phyloP scores from a whole-genome alignment of 2,329 filamentous ascomycete genomes.

The Purpureocillium takamizusanense region DNA sequence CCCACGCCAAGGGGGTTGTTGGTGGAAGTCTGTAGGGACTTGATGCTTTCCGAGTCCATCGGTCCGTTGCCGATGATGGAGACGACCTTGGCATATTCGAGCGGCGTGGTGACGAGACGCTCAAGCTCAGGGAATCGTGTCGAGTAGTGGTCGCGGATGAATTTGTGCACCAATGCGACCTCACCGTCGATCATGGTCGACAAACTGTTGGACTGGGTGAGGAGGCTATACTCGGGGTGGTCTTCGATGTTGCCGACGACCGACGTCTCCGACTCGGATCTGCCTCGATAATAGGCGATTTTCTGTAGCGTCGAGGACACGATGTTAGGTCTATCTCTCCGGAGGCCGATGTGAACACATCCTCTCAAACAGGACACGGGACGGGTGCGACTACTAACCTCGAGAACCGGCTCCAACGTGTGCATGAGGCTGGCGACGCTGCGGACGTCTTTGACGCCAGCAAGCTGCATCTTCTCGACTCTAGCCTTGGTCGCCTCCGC shows the following conservation, averaged over 20 bases:
- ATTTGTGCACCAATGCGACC: constrained; percentile 89
- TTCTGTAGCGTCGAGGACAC: constrained; percentile 51
- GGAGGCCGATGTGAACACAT: constrained; percentile 53
- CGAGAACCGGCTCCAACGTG: constrained; percentile 68
- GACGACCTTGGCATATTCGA: constrained; percentile 93
- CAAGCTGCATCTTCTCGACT: constrained; percentile 74
- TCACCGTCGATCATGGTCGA: constrained; percentile 92
- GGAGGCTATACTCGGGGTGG: constrained; percentile 80
- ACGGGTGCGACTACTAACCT: constrained; percentile 50
- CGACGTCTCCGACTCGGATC: constrained; percentile 54
- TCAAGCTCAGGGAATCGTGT: constrained; percentile 90
- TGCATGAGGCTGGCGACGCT: constrained; percentile 75
- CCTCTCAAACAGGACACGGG: constrained; percentile 14
- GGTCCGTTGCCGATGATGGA: constrained; percentile 89
- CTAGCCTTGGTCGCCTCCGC: constrained; percentile 66
- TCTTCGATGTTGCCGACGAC: constrained; percentile 80
- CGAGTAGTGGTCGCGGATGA: constrained; percentile 92
- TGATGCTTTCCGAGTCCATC: constrained; percentile 73
- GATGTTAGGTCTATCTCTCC: constrained; percentile 60
- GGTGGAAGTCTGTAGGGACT: constrained; percentile 63
- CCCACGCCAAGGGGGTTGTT: constrained; percentile 71
- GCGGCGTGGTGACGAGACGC: constrained; percentile 76
- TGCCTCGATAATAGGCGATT: constrained; percentile 67
- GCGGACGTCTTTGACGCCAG: constrained; percentile 65
- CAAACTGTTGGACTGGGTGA: constrained; percentile 81